Percentiles rank a stretch among this genome's conserved stretches.
These are phyloP conservation scores for Tolypocladium tundrense DNA, from an alignment of 2,329 filamentous ascomycete species.

Conservation along the genomic window DNA sequence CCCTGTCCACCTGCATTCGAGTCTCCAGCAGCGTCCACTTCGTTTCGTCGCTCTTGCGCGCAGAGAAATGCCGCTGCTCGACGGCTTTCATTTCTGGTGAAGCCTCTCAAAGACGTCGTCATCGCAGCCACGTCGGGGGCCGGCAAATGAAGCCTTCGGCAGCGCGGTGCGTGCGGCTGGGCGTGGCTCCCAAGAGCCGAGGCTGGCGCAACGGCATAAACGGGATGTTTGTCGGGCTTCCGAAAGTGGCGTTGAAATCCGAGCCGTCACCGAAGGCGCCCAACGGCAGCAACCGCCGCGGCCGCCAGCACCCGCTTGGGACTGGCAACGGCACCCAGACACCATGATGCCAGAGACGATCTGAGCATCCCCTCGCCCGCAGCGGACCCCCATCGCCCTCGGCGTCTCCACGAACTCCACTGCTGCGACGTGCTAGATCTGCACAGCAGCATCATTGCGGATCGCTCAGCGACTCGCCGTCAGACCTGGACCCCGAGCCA, in stretches of 20 bases:
- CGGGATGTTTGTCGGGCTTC: neutral
- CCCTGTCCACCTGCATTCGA: neutral
- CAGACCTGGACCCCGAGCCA: neutral
- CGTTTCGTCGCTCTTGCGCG: neutral
- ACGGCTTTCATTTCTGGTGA: neutral
- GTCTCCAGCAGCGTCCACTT: neutral
- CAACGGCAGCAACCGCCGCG: neutral
- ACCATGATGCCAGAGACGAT: neutral
- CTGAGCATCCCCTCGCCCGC: too few species aligned
- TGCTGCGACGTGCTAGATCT: conserved; percentile 1
- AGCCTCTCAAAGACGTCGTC: neutral
- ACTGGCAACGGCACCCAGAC: neutral
- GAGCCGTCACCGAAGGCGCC: neutral
- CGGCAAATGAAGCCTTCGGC: neutral
- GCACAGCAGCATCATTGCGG: conserved; percentile 7
- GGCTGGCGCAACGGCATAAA: neutral
- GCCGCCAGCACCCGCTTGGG: neutral
- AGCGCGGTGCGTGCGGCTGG: neutral
- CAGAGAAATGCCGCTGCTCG: neutral
- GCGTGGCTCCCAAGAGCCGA: neutral
- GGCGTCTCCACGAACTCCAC: neutral
- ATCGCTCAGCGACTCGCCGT: neutral
- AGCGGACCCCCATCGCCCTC: neutral
- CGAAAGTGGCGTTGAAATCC: neutral
- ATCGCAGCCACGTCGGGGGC: neutral